phyloP scores from a whole-genome alignment of 1,284 basidiomycete species.

The Psilocybe mexicana region DNA sequence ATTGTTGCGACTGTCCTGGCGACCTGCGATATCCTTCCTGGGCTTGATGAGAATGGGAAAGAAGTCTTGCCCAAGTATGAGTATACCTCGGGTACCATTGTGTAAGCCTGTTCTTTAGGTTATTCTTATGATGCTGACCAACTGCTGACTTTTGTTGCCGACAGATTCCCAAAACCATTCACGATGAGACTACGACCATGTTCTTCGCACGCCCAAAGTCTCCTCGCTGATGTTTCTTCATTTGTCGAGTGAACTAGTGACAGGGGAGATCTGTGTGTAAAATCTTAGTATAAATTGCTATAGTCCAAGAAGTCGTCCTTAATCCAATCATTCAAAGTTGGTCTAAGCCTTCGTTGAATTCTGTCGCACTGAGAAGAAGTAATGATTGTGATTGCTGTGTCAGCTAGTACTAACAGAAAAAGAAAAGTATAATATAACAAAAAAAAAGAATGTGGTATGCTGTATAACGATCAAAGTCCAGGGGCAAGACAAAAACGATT shows the following conservation, averaged over 20 bases:
- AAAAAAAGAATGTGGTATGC: too few relatives aligned
- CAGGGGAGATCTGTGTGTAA: too few relatives aligned
- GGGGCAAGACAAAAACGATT: background rate
- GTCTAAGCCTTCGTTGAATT: background rate
- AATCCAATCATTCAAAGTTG: background rate
- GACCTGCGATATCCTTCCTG: conserved; percentile 28
- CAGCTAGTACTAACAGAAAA: too few relatives aligned
- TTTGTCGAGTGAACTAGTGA: conserved; percentile 5
- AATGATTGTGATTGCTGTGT: too few relatives aligned
- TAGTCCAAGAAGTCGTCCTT: too few relatives aligned
- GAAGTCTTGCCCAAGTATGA: conserved; percentile 18
- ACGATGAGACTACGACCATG: conserved; percentile 15
- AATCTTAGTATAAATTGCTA: too few relatives aligned
- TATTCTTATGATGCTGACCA: background rate
- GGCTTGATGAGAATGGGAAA: conserved; percentile 25
- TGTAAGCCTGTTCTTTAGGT: conserved; percentile 9
- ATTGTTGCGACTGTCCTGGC: conserved; percentile 26
- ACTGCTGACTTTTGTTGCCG: background rate
- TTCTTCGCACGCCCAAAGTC: conserved; percentile 10
- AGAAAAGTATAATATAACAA: too few relatives aligned
- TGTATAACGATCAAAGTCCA: too few relatives aligned
- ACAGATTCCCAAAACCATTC: conserved; percentile 17
- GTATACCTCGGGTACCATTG: conserved; percentile 21
- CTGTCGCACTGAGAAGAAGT: too few relatives aligned
- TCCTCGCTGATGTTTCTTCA: conserved; percentile 16